Evolutionary conservation across 2,329 filamentous ascomycete species (phyloP).

Genomic region (Verticillium alfalfae): DNA sequence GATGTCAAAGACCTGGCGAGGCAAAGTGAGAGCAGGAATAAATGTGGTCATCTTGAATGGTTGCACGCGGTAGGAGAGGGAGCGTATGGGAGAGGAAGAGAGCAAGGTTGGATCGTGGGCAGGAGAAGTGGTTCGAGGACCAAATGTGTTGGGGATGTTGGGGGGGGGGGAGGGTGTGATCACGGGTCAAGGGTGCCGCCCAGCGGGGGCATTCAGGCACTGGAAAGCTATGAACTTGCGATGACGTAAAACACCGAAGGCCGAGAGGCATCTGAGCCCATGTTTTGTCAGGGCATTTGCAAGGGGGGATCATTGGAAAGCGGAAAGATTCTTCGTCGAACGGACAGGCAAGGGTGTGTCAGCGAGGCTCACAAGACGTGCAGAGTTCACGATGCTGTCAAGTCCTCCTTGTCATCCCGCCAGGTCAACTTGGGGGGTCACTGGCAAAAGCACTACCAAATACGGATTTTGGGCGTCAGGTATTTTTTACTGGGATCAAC

Average conservation of each 20-base stretch:
- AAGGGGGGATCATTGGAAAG: no score
- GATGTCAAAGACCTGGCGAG: conserved; percentile 63
- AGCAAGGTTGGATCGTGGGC: not conserved
- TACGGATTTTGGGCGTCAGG: not conserved
- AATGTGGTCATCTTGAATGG: conserved; percentile 65
- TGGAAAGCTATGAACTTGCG: not conserved
- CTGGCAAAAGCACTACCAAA: no score
- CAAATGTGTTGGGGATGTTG: not conserved
- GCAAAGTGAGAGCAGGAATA: conserved; percentile 72
- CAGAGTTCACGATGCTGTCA: no score
- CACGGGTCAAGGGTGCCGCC: not conserved
- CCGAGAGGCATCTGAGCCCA: not conserved
- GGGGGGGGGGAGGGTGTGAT: not conserved
- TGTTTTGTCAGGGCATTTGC: not conserved
- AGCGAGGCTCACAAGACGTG: no score
- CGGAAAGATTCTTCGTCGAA: no score
- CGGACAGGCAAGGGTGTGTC: no score
- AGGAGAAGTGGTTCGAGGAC: not conserved
- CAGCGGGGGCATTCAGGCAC: not conserved
- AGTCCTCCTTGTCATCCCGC: no score
- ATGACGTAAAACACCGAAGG: not conserved
- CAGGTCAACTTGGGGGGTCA: no score
- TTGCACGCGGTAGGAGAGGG: not conserved
- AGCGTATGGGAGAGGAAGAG: not conserved
- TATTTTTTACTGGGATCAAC: not conserved